Base-by-base conservation (phyloP, 805 yeast genomes). In the Teunomyces aglyptinius region DNA sequence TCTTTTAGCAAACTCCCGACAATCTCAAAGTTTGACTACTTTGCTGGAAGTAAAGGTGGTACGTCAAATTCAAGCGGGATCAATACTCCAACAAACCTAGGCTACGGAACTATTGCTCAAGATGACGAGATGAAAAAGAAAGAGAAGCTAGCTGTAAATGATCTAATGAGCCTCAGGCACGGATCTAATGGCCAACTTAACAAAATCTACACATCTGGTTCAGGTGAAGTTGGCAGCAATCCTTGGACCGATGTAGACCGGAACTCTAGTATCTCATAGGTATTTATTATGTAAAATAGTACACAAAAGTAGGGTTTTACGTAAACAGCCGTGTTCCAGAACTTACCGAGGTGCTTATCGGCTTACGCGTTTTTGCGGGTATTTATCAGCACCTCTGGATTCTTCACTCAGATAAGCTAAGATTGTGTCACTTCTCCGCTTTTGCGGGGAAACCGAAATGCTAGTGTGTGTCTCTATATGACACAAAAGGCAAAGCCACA, bases 91-190 rank as follows among this genome's bases (percentile, higher is more conserved):
- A 12, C 29, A 15, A 19, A 34, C 28, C 11, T 22, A 13, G 16
- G 34, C 31, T 22, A 18, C 20, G 38, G 29, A 16, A 15, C n/a
- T 31, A 24, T 39, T 39, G 19, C 13, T 5, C 31, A 41, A 13
- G 52, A 55, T 24, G 58, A 59, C 5, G 67, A 65, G 13, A 41
- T 64, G 38, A 39, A 58, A 3, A 62, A 59, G 32, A 60, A 66
- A 43, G 72, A 67, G 46, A 63, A 61, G 43, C 47, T 60, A 43
- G 71, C 60, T 1, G 59, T 63, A 10, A 49, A 51, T 38, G 57
- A 53, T 36, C 45, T 53, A 36, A 51, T 53, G 53, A 53, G 42
- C 26, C 38, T 53, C 42, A 44, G 53, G n/a, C 48, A 48, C 20
- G 53, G 51, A 13, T 27, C 31, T 11, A 26, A 28, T 26, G 42